Conservation (phyloP, 2,329 filamentous ascomycete genomes). For the Pseudonectria buxi region DNA sequence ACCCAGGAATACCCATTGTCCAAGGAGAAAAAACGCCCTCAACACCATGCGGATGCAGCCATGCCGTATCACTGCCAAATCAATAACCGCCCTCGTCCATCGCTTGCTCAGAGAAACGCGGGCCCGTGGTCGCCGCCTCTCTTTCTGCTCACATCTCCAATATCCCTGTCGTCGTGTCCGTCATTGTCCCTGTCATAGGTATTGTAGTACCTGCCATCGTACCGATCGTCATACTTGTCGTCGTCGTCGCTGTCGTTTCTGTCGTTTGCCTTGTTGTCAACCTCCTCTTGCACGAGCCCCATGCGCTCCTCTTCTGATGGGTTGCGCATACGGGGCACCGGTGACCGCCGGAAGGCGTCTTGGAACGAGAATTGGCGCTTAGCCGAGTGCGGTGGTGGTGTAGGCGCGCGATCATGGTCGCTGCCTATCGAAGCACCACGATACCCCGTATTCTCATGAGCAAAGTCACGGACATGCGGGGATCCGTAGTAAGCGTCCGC, state of each 20-base stretch:
- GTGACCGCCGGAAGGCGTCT: conserved; percentile 58
- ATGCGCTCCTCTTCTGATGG: conserved; percentile 77
- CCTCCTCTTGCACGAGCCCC: conserved; percentile 66
- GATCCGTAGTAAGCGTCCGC: conserved; percentile 32
- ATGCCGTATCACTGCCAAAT: conserved; percentile 5
- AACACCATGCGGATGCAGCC: conserved; percentile 19
- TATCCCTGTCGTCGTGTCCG: not conserved
- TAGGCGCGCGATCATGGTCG: conserved; percentile 42
- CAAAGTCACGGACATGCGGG: conserved; percentile 40
- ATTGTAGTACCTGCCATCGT: too few relatives aligned
- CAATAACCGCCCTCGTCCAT: conserved; percentile 1
- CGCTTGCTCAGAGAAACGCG: conserved; percentile 15
- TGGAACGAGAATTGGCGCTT: conserved; percentile 88
- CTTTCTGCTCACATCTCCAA: not conserved
- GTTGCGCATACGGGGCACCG: conserved; percentile 24
- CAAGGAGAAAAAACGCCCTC: conserved; percentile 10
- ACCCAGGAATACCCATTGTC: not conserved
- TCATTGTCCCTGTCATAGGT: not conserved
- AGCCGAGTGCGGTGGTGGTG: conserved; percentile 56
- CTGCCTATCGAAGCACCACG: conserved; percentile 38
- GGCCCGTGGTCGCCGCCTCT: not conserved
- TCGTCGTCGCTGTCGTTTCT: not conserved
- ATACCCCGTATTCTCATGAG: conserved; percentile 40
- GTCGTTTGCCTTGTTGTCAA: conserved; percentile 1
- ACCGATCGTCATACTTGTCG: not conserved